Evolutionary conservation across 495 filamentous ascomycete species (phyloP).

Genomic region (Talaromyces borbonicus): DNA sequence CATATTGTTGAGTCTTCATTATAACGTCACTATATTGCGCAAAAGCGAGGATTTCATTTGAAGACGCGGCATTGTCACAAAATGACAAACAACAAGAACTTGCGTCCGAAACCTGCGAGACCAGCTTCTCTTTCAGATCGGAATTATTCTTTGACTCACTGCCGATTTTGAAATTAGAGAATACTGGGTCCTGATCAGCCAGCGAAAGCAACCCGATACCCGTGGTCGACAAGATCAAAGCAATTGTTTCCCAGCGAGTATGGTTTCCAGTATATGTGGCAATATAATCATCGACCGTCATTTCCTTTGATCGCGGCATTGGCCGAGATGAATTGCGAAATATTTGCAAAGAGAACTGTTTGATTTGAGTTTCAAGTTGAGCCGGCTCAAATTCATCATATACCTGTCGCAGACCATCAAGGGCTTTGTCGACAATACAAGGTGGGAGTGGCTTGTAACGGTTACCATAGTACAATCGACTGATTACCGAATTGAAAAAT

Average conservation of each 20-base stretch:
- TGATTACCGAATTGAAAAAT: slow-evolving; percentile 16
- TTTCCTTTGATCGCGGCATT: slow-evolving; percentile 17
- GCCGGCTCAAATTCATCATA: slow-evolving; percentile 17
- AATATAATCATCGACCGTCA: slow-evolving; percentile 28
- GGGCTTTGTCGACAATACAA: slow-evolving; percentile 2
- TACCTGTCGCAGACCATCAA: slow-evolving; percentile 13
- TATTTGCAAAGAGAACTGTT: slow-evolving; percentile 20
- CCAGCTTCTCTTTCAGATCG: slow-evolving; percentile 19
- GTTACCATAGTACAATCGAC: slow-evolving; percentile 15
- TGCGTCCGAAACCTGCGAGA: slow-evolving; percentile 29
- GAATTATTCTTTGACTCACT: slow-evolving; percentile 12
- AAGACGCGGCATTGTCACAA: slow-evolving; percentile 34
- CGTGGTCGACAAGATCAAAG: slow-evolving; percentile 39
- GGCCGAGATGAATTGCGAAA: slow-evolving; percentile 26
- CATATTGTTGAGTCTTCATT: slow-evolving; percentile 36
- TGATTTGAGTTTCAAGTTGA: slow-evolving; percentile 21
- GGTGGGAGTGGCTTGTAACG: slow-evolving; percentile 3
- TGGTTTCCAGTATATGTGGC: slow-evolving; percentile 38
- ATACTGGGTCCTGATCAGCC: slow-evolving; percentile 23
- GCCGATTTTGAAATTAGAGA: not conserved
- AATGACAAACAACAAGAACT: slow-evolving; percentile 36
- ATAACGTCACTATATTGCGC: slow-evolving; percentile 34
- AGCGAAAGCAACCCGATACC: slow-evolving; percentile 30
- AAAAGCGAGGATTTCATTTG: slow-evolving; percentile 40
- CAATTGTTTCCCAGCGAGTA: slow-evolving; percentile 52